Evolutionary conservation across 164 flowering plant species (phyloP), one percentile per base, ranked within the genome.

Genomic region (Saururus chinensis): DNA sequence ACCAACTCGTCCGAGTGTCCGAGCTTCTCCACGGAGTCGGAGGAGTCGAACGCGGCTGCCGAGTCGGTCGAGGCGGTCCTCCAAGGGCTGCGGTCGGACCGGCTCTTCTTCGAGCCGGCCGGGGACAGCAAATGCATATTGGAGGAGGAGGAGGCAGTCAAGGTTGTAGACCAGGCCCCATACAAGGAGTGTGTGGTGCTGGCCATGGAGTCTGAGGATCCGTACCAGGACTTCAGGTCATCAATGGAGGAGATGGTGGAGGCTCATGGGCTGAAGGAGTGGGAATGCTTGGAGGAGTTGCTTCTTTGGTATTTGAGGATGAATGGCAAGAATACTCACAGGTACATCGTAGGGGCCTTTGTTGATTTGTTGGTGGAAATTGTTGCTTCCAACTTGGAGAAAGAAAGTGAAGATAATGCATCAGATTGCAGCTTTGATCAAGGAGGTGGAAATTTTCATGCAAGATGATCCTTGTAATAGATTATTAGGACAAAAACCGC

Each of bases 171-270:
- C 62, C 21, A 66, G 11, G 17, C 35, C 6, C 67, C 73, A 7
- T 76, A 79, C 35, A 72, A 80, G 64, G 87, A 85, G 52, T 82
- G 87, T 55, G 73, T 80, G 58, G 79, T 68, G 20, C 37, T 84
- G 74, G 73, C 86, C 0, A 70, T 88, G 82, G 95, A 87, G 21
- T 92, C 98, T 0, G 64, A 59, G 10, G 81, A 92, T 51, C 98
- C 98, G 7, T 81, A 74, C 59, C 53, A 53, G 64, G 98, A 91
- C 70, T 91, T 91, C 57, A 71, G 77, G 71, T 69, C 62, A 40
- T 91, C 97, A 1, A 92, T 92, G 98, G 81, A 79, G 68, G 96
- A 92, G 64, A 88, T 88, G 95, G 89, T 84, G 70, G 85, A 84
- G 71, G 88, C 85, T 51, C 79, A 81, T 64, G 89, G 78, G 22